These are phyloP conservation scores for Rheum nobile DNA, from an alignment of 148 eudicot genomes.

Conservation along the genomic window DNA sequence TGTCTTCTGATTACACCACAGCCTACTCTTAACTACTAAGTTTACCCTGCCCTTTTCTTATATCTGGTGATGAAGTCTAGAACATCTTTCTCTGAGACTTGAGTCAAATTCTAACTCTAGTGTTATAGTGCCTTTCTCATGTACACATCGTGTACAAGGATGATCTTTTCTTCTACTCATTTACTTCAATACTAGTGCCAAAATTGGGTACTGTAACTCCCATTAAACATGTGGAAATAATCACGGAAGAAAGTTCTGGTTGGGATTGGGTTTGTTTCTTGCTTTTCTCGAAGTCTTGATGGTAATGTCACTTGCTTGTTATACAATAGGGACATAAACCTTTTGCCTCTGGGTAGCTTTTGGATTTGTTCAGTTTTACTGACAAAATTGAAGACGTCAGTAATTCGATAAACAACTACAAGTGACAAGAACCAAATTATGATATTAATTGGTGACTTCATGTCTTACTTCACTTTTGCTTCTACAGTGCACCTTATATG, in stretches of 20 bases:
- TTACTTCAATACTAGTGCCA: neutral
- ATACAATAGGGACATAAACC: neutral
- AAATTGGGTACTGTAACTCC: neutral
- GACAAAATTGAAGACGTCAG: neutral
- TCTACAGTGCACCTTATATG: neutral
- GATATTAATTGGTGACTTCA: neutral
- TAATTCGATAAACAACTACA: neutral
- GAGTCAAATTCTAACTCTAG: neutral
- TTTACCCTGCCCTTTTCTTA: neutral
- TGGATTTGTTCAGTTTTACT: neutral
- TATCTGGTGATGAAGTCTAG: neutral
- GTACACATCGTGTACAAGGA: too few relatives aligned
- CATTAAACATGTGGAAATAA: neutral
- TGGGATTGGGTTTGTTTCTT: neutral
- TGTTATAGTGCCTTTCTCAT: neutral
- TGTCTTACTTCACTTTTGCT: neutral
- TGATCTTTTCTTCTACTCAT: too few relatives aligned
- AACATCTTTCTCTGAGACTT: neutral
- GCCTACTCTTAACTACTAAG: neutral
- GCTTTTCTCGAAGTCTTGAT: neutral
- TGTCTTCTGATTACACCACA: neutral
- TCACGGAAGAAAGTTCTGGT: neutral
- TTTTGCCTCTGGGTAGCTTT: neutral
- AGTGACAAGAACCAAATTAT: neutral
- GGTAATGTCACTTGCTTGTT: neutral